Evolutionary conservation across 306 rosid genomes (phyloP), one percentile per base, ranked within the genome.

Genomic region (Macrotyloma uniflorum): DNA sequence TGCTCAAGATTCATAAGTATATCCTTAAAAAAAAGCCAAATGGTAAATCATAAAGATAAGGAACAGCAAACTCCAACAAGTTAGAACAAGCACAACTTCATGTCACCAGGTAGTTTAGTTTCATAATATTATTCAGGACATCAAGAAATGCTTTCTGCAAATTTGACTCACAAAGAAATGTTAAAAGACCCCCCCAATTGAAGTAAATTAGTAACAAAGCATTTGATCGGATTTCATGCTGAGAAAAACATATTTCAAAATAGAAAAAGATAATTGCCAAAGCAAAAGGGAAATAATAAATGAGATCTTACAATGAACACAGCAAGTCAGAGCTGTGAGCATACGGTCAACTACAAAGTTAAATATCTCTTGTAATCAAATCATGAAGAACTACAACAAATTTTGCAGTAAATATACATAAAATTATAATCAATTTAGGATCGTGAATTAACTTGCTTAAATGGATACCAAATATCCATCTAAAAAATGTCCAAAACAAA

Each of bases 21-120:
- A 62, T 69, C 32, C 57, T 42, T 82, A 28, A 8, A 19, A 32
- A n/a, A 18, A 33, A 18, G 22, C 43, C 38, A 24, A n/a, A 30
- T 40, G 38, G 66, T 75, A 75, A 47, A 54, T 30, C 38, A 49
- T 28, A 73, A 12, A 55, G 70, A 38, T 38, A 9, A 38, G 43
- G 43, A 38, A 38, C 8, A 2, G 43, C 3, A 40, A 73, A 19
- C 62, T 74, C 40, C 18, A 46, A 46, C 57, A 8, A 19, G 30
- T 38, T 64, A 28, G 68, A 20, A 68, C 51, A 18, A 16, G 23
- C 18, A 8, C 9, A 57, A 13, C 19, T 58, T 58, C 11, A 26
- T 30, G 67, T 61, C 19, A 28, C 65, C 75, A 66, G 74, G 2
- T 14, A 36, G 45, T 32, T 32, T 62, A 65, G 68, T 32, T 62